Conservation (phyloP, 2,329 filamentous ascomycete genomes). For the Colletotrichum musicola region DNA sequence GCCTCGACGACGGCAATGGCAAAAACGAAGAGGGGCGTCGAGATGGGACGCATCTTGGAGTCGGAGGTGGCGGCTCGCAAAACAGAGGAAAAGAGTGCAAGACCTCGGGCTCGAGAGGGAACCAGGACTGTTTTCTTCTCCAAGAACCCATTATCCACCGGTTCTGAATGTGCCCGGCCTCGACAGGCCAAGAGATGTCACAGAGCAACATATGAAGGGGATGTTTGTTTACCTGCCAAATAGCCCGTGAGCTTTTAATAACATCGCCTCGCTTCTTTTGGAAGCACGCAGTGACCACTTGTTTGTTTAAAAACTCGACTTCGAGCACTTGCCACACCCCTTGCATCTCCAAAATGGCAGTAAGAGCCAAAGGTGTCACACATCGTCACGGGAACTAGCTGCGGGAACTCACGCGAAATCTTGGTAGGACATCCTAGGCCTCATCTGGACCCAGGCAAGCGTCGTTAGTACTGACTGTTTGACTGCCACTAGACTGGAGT, state of each 20-base stretch:
- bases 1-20: no score
- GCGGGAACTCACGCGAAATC: neutral
- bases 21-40: neutral
- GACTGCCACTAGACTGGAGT: neutral
- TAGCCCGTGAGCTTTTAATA: neutral
- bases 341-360: neutral
- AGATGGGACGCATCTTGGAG: neutral
- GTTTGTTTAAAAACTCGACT: neutral
- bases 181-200: neutral
- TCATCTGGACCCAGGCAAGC: neutral
- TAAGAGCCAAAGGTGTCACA: neutral
- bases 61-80: neutral
- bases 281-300: neutral
- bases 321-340: neutral
- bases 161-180: neutral
- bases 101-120: neutral
- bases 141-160: neutral
- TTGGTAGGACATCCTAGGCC: neutral
- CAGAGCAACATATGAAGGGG: neutral
- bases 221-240: neutral
- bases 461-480: neutral
- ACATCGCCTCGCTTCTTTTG: neutral
- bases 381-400: neutral
- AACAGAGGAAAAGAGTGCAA: neutral
- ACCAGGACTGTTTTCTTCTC: neutral